Conservation (phyloP, 805 yeast genomes). For the Zygoascus ofunaensis region DNA sequence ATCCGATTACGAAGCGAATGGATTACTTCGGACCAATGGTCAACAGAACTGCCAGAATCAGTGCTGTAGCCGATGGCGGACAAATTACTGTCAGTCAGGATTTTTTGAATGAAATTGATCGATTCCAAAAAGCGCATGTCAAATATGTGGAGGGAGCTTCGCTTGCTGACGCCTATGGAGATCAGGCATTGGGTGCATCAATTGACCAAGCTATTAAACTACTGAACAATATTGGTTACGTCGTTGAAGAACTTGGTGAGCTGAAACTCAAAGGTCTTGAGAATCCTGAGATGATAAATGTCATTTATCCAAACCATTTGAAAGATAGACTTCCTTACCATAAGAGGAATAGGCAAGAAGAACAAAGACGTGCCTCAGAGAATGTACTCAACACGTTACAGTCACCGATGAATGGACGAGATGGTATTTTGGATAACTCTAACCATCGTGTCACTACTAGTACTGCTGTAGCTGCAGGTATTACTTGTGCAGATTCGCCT, state of each 20-base stretch:
- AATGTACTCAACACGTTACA: background rate
- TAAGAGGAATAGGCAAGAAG: slow-evolving; percentile 11
- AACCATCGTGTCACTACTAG: background rate
- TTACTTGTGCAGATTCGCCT: background rate
- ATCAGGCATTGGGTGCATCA: slow-evolving; percentile 41
- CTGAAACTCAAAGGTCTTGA: slow-evolving; percentile 88
- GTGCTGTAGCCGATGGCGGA: slow-evolving; percentile 97
- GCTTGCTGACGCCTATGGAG: slow-evolving; percentile 35
- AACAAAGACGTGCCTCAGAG: slow-evolving; percentile 3
- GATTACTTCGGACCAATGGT: slow-evolving; percentile 99
- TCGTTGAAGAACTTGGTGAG: slow-evolving; percentile 65
- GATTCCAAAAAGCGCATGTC: slow-evolving; percentile 29
- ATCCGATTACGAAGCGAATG: slow-evolving; percentile 93
- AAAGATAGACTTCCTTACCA: slow-evolving; percentile 11
- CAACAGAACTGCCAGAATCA: slow-evolving; percentile 85
- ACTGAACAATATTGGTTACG: slow-evolving; percentile 62
- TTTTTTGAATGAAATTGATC: slow-evolving; percentile 61
- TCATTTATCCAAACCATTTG: slow-evolving; percentile 53
- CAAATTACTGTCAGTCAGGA: slow-evolving; percentile 83
- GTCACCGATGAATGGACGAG: background rate
- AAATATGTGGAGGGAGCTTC: slow-evolving; percentile 20
- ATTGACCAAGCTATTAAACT: slow-evolving; percentile 57
- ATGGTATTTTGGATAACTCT: background rate
- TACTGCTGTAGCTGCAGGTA: slow-evolving; percentile 4
- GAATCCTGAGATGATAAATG: slow-evolving; percentile 78